Evolutionary conservation across 306 rosid species (phyloP), one percentile per base, ranked within the genome.

Genomic region (Aeschynomene evenia): DNA sequence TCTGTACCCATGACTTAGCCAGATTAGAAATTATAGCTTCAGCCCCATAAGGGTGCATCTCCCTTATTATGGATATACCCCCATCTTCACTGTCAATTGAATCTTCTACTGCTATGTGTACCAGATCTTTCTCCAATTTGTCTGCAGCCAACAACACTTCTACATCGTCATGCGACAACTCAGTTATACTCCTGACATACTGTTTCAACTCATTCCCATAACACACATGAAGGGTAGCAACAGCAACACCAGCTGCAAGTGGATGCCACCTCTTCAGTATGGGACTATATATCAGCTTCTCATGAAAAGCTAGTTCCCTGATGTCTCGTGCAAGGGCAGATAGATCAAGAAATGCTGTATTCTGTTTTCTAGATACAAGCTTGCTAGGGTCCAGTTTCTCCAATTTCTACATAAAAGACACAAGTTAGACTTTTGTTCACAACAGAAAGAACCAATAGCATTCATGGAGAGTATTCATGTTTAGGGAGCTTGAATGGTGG

Each of bases 21-120:
- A 91, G 79, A 46, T 71, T 67, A 36, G 81, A 69, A 64, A 86
- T 81, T 26, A 85, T 79, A 49, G 85, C 79, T 78, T 91, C 97
- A 69, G 96, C 86, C 80, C 88, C 97, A 2, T 81, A 91, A 61
- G 97, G 97, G 71, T 85, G 90, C 91, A 91, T 91, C 88, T 88
- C 92, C 76, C 80, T 79, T 67, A 91, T 86, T 51, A 91, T 68
- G 29, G 96, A 88, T 77, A 83, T 91, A 33, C 97, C 97, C 15
- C 97, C 97, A 78, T 91, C 96, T 63, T 91, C 96, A 66, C 97
- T 88, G 52, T 91, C 92, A 23, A 78, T 89, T 3, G 89, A 83
- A 83, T 91, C 96, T 76, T 79, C 88, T 1, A 86, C 97, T 19
- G 97, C 93, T 73, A 91, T 91, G 78, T 85, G 96, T 73, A 88